Conservation (phyloP, 768 basidiomycete species). For the Clavulina sp. region DNA sequence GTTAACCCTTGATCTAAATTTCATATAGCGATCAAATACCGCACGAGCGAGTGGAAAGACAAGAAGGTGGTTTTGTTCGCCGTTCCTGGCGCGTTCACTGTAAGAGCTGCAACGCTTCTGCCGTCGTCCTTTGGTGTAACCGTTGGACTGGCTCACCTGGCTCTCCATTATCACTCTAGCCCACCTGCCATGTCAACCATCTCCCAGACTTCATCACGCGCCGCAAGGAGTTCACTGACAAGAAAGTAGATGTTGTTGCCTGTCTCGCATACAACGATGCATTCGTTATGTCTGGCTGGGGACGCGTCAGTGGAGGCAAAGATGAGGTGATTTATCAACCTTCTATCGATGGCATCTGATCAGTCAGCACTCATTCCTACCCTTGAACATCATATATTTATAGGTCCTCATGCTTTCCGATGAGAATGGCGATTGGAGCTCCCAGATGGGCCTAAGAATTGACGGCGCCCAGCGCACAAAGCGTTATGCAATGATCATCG, state of each 20-base stretch:
- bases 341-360: not conserved
- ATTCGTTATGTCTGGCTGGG: slow-evolving; percentile 17
- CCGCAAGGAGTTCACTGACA: slow-evolving; percentile 22
- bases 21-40: slow-evolving; percentile 31
- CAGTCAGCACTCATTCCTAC: not conserved
- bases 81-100: slow-evolving; percentile 70
- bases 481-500: slow-evolving; percentile 20
- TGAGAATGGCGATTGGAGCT: slow-evolving; percentile 36
- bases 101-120: slow-evolving; percentile 18
- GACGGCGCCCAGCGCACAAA: slow-evolving; percentile 34
- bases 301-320: slow-evolving; percentile 12
- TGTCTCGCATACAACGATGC: slow-evolving; percentile 13
- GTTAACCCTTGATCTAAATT: not conserved
- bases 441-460: slow-evolving; percentile 19
- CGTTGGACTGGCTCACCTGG: not conserved
- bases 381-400: not conserved
- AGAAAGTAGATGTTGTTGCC: slow-evolving; percentile 17
- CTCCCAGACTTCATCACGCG: slow-evolving; percentile 19
- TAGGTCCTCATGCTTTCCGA: slow-evolving; percentile 49
- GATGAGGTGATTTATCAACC: slow-evolving; percentile 12
- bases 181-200: slow-evolving; percentile 34
- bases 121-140: not conserved
- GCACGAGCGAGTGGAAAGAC: slow-evolving; percentile 52
- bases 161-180: slow-evolving; percentile 14
- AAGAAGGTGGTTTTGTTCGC: slow-evolving; percentile 57